Evolutionary conservation across 2,329 filamentous ascomycete species (phyloP).

Genomic region (Zasmidium cellare): DNA sequence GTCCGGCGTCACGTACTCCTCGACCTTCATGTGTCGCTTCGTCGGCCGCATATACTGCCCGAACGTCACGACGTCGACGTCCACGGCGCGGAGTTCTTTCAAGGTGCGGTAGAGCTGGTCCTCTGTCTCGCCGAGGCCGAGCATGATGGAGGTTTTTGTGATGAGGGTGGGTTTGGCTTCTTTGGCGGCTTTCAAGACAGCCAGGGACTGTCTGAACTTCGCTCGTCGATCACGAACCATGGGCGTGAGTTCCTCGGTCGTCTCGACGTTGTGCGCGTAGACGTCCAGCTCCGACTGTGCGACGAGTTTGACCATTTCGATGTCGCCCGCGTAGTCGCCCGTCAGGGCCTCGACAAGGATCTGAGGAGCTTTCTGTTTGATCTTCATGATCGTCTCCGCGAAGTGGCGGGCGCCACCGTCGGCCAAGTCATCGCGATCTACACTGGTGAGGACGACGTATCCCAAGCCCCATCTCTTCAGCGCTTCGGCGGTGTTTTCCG

Average conservation of each 20-base stretch:
- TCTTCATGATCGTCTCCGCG: slow-evolving; percentile 89
- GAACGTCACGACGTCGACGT: slow-evolving; percentile 95
- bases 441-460: slow-evolving; percentile 90
- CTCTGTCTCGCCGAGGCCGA: slow-evolving; percentile 90
- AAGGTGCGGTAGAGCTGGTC: slow-evolving; percentile 79
- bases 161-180: slow-evolving; percentile 73
- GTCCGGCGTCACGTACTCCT: slow-evolving; percentile 89
- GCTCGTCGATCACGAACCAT: slow-evolving; percentile 87
- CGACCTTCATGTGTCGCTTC: slow-evolving; percentile 95
- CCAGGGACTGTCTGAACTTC: slow-evolving; percentile 81
- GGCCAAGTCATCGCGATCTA: slow-evolving; percentile 87
- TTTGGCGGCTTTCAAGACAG: slow-evolving; percentile 80
- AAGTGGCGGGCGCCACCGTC: slow-evolving; percentile 90
- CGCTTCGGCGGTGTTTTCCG: slow-evolving; percentile 94
- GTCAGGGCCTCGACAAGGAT: slow-evolving; percentile 82
- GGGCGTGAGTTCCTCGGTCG: slow-evolving; percentile 84
- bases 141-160: slow-evolving; percentile 98
- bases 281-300: slow-evolving; percentile 89
- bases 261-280: slow-evolving; percentile 97
- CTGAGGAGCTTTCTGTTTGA: slow-evolving; percentile 71
- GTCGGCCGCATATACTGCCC: slow-evolving; percentile 99
- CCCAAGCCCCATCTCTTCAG: slow-evolving; percentile 89
- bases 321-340: slow-evolving; percentile 80
- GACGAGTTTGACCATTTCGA: slow-evolving; percentile 83
- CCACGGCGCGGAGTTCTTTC: slow-evolving; percentile 73